phyloP scores from a whole-genome alignment of 2,329 filamentous ascomycete species.

The Aspergillus ochraceoroseus region DNA sequence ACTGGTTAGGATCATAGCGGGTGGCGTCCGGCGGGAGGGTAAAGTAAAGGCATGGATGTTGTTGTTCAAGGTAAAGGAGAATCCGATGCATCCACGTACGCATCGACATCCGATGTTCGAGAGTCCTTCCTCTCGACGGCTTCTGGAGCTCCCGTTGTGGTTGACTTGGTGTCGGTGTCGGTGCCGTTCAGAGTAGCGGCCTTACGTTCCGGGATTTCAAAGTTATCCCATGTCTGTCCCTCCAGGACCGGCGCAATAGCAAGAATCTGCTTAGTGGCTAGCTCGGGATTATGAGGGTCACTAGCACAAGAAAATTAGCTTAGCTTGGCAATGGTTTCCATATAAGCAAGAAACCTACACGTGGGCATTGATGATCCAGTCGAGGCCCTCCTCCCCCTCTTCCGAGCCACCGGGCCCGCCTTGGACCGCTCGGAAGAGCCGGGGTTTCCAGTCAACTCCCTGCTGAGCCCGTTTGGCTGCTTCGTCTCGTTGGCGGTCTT shows the following conservation, averaged over 20 bases:
- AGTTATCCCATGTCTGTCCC: conserved; percentile 61
- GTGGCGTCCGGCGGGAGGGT: not conserved
- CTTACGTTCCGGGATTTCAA: conserved; percentile 52
- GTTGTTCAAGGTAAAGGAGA: conserved; percentile 13
- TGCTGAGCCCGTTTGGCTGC: conserved; percentile 73
- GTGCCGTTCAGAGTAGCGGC: conserved; percentile 10
- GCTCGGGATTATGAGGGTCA: conserved; percentile 60
- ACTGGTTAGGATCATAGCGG: not conserved
- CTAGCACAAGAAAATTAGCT: conserved; percentile 33
- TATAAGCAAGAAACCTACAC: conserved; percentile 60
- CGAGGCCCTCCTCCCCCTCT: conserved; percentile 80
- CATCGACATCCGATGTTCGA: conserved; percentile 37
- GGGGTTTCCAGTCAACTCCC: conserved; percentile 79
- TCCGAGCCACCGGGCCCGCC: conserved; percentile 66
- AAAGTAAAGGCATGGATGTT: not conserved
- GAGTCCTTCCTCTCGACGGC: conserved; percentile 38
- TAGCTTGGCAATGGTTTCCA: conserved; percentile 6
- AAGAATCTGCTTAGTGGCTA: conserved; percentile 75
- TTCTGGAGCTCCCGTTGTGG: conserved; percentile 6
- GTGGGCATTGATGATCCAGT: conserved; percentile 88
- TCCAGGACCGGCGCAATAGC: conserved; percentile 78
- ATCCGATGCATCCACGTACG: conserved; percentile 44
- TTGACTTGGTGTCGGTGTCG: conserved; percentile 1
- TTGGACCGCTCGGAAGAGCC: conserved; percentile 72
- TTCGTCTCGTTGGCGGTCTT: conserved; percentile 86